Base-by-base conservation (phyloP, 768 basidiomycete genomes). In the Tulasnella sp. region DNA sequence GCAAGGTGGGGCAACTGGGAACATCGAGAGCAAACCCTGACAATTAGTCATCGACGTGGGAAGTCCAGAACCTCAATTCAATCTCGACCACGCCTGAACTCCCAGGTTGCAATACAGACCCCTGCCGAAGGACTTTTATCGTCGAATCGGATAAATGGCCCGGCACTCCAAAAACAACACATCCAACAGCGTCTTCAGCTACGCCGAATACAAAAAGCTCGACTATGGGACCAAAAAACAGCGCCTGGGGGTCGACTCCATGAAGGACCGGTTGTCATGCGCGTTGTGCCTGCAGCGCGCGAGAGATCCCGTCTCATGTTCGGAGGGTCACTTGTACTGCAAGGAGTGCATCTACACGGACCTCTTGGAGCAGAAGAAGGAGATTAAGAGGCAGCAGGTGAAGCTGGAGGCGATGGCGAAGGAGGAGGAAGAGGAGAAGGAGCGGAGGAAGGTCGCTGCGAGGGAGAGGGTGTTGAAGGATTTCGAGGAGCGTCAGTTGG, bases 331-430 rank as follows among this genome's bases (percentile, higher is more conserved):
- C 84, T 81, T 99, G 32, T 99, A 95, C 83, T 99, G 98, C 88
- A 94, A 93, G 83, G 97, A 98, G 85, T 99, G 98, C 82, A 92
- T 92, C 35, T 90, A 96, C 79, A 90, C 92, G 1, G 94, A 96
- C 82, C 89, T 97, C 39, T 83, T 97, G 81, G 86, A 87, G 37
- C 98, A 99, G 87, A 96, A 95, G 85, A 92, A 92, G 80, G 92
- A 94, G 80, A 96, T 99, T 80, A 96, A 97, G 84, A 87, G 89
- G n/a, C 94, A 98, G 84, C 94, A 96, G 83, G 89, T 88, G 20
- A 89, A 89, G 77, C 85, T 99, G 40, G 93, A 93, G 78, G 86
- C 87, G 0, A 85, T 95, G 82, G 91, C 89, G 83, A 88, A 86
- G 75, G 93, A 96, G 79, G 92, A 91, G n/a, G 93, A 93, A 81